These are phyloP conservation scores for Glycyrrhiza uralensis DNA, from an alignment of 306 rosid genomes.

Conservation along the genomic window DNA sequence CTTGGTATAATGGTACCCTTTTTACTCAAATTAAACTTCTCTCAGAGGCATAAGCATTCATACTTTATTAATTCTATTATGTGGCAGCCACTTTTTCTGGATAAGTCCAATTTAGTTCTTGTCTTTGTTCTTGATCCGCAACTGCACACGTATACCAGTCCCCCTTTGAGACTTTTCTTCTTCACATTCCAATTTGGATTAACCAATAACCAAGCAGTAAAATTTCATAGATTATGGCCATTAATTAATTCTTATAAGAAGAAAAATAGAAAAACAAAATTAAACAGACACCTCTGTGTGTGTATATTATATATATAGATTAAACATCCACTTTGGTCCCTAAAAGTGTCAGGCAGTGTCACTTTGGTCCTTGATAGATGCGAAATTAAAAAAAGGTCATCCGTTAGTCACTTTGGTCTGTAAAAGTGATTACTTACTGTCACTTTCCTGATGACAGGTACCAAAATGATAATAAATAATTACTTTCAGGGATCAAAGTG, in stretches of 20 bases:
- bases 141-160: neutral
- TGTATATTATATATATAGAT: no score
- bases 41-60: neutral
- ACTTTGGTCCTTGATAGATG: no score
- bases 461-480: no score
- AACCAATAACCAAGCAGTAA: neutral
- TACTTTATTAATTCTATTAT: constrained; percentile 2
- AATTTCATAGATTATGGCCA: neutral
- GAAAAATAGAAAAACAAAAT: neutral
- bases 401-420: no score
- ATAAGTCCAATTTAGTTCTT: constrained; percentile 15
- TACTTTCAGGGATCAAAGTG: no score
- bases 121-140: constrained; percentile 1
- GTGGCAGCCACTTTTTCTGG: constrained; percentile 4
- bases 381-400: no score
- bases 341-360: no score
- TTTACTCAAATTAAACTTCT: neutral
- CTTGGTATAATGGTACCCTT: neutral
- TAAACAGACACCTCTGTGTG: no score
- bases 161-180: neutral
- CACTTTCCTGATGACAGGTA: no score
- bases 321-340: no score
- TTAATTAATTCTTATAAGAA: neutral
- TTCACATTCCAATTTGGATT: neutral
- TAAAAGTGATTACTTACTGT: no score